Conservation (phyloP, 139 green algal genomes). For the Mychonastes homosphaera region DNA sequence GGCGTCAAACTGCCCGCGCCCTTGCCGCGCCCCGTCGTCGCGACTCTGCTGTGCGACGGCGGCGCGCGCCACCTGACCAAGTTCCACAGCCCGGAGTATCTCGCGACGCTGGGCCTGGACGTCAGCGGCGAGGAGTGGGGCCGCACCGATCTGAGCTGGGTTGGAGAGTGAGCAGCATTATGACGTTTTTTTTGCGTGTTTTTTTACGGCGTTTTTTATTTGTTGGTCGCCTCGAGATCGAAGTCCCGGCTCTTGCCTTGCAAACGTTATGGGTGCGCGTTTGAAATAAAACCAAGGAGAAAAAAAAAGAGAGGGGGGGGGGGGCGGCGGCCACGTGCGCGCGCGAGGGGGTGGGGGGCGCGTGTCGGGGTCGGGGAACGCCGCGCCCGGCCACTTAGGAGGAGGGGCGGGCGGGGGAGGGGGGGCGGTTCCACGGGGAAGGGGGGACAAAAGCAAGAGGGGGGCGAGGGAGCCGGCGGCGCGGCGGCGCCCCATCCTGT, state of each 20-base stretch:
- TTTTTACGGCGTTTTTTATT: neutral
- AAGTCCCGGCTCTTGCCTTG: neutral
- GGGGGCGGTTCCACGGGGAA: no score
- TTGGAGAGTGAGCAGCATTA: neutral
- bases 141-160: neutral
- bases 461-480: no score
- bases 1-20: slow-evolving; percentile 25
- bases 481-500: no score
- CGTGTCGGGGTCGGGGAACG: no score
- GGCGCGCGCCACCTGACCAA: slow-evolving; percentile 76
- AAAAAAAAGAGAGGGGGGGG: no score
- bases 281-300: no score
- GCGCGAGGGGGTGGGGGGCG: no score
- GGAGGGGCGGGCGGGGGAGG: no score
- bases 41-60: slow-evolving; percentile 87
- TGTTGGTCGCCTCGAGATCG: neutral
- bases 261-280: neutral
- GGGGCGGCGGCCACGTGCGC: no score
- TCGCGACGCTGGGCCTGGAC: slow-evolving; percentile 27
- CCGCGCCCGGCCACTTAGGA: no score
- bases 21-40: slow-evolving; percentile 72
- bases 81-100: slow-evolving; percentile 76
- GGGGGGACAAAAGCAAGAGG: no score
- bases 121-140: neutral
- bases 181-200: slow-evolving; percentile 12